Evolutionary conservation across 1,284 basidiomycete species (phyloP).

Genomic region (Singerocomus rubriflavus): DNA sequence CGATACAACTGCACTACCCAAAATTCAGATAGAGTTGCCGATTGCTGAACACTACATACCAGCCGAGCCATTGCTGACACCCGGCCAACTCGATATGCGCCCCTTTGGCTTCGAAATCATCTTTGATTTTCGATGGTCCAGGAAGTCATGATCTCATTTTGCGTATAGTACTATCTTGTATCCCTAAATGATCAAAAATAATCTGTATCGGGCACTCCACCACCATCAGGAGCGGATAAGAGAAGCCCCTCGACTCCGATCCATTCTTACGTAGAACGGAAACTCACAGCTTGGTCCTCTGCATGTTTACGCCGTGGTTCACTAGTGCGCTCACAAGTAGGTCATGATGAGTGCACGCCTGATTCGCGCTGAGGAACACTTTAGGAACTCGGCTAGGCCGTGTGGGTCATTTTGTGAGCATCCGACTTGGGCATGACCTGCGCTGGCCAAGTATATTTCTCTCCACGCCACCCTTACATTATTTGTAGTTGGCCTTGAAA

Average conservation of each 20-base stretch:
- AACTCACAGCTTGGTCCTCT: background rate
- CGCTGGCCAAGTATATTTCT: background rate
- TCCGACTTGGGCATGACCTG: background rate
- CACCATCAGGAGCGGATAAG: background rate
- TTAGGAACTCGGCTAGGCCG: background rate
- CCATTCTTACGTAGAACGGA: background rate
- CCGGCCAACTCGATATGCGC: conserved; percentile 64
- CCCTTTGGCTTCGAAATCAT: conserved; percentile 69
- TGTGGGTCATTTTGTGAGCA: background rate
- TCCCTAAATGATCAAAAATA: conserved; percentile 12
- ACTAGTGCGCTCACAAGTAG: background rate
- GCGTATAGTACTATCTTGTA: conserved; percentile 25
- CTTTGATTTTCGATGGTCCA: conserved; percentile 68
- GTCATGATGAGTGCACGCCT: background rate
- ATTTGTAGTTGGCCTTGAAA: background rate
- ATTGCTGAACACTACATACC: conserved; percentile 2
- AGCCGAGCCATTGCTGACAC: conserved; percentile 30
- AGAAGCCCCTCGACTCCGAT: background rate
- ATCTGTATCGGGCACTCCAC: conserved; percentile 12
- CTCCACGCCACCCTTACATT: background rate
- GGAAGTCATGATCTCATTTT: conserved; percentile 23
- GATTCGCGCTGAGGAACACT: background rate
- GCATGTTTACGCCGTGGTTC: background rate
- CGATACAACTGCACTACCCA: conserved; percentile 3
- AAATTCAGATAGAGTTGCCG: conserved; percentile 3